Conservation (phyloP, 192 early-diverging fungal species). For the Umbelopsis isabellina region DNA sequence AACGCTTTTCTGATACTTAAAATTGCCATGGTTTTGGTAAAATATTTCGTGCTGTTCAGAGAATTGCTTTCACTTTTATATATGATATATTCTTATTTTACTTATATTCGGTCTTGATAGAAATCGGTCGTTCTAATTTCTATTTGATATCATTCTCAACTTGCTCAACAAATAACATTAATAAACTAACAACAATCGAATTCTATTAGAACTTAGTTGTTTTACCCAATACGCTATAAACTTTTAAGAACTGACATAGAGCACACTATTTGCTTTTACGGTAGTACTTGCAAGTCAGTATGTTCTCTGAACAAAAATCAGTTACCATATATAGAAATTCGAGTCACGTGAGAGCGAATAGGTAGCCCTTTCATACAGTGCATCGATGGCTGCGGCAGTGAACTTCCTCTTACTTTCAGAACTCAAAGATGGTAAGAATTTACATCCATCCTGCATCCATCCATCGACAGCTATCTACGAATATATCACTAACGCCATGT, state of each 20-base stretch:
- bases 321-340: too few relatives aligned
- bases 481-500: not conserved
- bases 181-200: not conserved
- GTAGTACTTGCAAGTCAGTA: too few relatives aligned
- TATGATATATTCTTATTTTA: slow-evolving; percentile 1
- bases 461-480: not conserved
- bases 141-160: slow-evolving; percentile 2
- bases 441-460: slow-evolving; percentile 21
- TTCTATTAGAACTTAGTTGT: too few relatives aligned
- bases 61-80: slow-evolving; percentile 6
- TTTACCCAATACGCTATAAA: too few relatives aligned
- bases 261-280: too few relatives aligned
- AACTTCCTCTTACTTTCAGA: slow-evolving; percentile 20
- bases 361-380: not conserved
- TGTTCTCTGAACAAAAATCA: too few relatives aligned
- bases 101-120: not conserved
- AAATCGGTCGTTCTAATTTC: not conserved
- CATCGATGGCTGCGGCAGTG: not conserved
- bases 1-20: slow-evolving; percentile 10
- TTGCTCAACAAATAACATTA: not conserved
- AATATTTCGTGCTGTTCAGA: not conserved
- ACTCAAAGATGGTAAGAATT: slow-evolving; percentile 18
- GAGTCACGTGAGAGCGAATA: too few relatives aligned
- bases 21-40: not conserved
- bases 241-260: too few relatives aligned